Percentiles rank a stretch among this genome's conserved stretches.
phyloP scores from a whole-genome alignment of 1,284 basidiomycete species.

The Mycosarcoma maydis region DNA sequence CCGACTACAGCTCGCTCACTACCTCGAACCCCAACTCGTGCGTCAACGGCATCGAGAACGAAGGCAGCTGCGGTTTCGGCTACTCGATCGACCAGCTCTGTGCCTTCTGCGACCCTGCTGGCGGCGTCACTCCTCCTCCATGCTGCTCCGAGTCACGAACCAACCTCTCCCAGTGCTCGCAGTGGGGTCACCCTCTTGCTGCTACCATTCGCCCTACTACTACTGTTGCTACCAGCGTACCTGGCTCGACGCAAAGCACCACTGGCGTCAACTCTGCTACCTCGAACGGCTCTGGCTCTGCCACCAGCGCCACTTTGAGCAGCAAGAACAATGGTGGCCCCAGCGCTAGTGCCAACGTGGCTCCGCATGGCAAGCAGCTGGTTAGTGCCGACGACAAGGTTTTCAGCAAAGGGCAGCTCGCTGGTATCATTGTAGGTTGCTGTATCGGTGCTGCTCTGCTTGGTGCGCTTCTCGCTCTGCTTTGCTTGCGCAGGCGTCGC shows the following conservation, averaged over 20 bases:
- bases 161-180: conserved; percentile 49
- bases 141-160: conserved; percentile 58
- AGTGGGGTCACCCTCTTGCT: conserved; percentile 56
- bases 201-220: conserved; percentile 49
- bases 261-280: conserved; percentile 14
- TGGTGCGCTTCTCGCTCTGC: conserved; percentile 46
- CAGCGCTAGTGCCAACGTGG: conserved; percentile 16
- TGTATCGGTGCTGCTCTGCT: conserved; percentile 54
- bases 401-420: conserved; percentile 36
- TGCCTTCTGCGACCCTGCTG: conserved; percentile 65
- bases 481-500: conserved; percentile 38
- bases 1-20: conserved; percentile 67
- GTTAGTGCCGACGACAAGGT: conserved; percentile 32
- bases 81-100: conserved; percentile 67
- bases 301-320: conserved; percentile 18
- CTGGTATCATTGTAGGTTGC: conserved; percentile 56
- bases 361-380: conserved; percentile 29
- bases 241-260: conserved; percentile 18
- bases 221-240: conserved; percentile 43
- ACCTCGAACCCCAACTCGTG: conserved; percentile 67
- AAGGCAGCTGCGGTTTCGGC: conserved; percentile 69
- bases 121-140: conserved; percentile 45
- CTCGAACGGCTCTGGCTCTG: conserved; percentile 19
- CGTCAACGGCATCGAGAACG: conserved; percentile 67
- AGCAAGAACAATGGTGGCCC: conserved; percentile 2